Evolutionary conservation across 2,329 filamentous ascomycete genomes (phyloP).

Genomic region (Aureobasidium pullulans): DNA sequence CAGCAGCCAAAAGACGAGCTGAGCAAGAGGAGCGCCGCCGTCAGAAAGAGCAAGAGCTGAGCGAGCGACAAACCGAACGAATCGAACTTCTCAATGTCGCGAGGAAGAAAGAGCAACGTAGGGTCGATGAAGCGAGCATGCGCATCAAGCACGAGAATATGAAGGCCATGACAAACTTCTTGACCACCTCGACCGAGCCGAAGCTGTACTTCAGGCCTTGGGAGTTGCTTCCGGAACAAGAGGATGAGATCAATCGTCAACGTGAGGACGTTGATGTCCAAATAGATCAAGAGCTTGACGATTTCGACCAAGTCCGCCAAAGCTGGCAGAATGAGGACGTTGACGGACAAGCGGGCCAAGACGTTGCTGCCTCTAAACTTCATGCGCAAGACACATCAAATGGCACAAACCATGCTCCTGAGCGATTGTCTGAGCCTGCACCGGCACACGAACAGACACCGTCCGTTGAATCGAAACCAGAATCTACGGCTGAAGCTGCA

Average conservation of each 20-base stretch:
- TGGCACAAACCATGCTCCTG: background rate
- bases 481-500: background rate
- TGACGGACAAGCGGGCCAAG: slow-evolving; percentile 21
- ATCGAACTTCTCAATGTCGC: slow-evolving; percentile 20
- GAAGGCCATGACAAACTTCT: slow-evolving; percentile 62
- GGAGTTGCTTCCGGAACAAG: slow-evolving; percentile 62
- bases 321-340: slow-evolving; percentile 26
- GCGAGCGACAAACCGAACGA: slow-evolving; percentile 8
- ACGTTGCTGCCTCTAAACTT: background rate
- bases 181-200: slow-evolving; percentile 65
- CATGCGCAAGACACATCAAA: background rate
- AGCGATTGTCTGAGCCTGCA: background rate
- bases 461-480: background rate
- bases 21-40: slow-evolving; percentile 9
- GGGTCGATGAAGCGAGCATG: slow-evolving; percentile 66
- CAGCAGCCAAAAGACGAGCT: slow-evolving; percentile 6
- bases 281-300: slow-evolving; percentile 58
- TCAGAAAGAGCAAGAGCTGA: slow-evolving; percentile 8
- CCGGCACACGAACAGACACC: background rate
- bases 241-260: slow-evolving; percentile 64
- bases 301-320: slow-evolving; percentile 49
- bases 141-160: slow-evolving; percentile 64
- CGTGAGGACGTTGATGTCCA: slow-evolving; percentile 55
- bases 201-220: slow-evolving; percentile 81
- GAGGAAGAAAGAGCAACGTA: slow-evolving; percentile 62